phyloP scores from a whole-genome alignment of 371 early-diverging fungal species.

The Rhizopus delemar region DNA sequence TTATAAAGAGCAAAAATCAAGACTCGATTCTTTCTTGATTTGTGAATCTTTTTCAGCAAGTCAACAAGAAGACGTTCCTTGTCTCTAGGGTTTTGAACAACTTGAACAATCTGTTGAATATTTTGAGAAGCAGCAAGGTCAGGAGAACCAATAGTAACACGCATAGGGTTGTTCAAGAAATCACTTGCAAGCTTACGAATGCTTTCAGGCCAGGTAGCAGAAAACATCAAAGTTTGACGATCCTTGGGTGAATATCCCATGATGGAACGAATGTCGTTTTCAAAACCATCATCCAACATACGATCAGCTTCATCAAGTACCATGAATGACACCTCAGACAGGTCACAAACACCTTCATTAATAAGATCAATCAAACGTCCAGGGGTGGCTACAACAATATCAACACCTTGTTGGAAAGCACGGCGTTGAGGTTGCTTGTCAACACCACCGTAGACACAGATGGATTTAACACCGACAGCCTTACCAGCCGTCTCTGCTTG shows the following conservation, averaged over 20 bases:
- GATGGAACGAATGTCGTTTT: conserved; percentile 84
- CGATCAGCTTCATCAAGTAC: conserved; percentile 97
- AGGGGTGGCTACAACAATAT: conserved; percentile 93
- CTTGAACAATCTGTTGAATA: conserved; percentile 93
- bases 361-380: conserved; percentile 94
- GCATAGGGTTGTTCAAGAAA: conserved; percentile 84
- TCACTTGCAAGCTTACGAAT: conserved; percentile 85
- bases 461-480: conserved; percentile 71
- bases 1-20: conserved; percentile 93
- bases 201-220: conserved; percentile 74
- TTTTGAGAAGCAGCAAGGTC: conserved; percentile 90
- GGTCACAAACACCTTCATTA: conserved; percentile 71
- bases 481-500: conserved; percentile 68
- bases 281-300: conserved; percentile 93
- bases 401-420: conserved; percentile 64
- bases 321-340: conserved; percentile 74
- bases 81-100: conserved; percentile 62
- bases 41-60: conserved; percentile 83
- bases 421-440: conserved; percentile 65
- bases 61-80: conserved; percentile 83
- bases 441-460: conserved; percentile 80
- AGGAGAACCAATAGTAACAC: conserved; percentile 91
- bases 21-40: conserved; percentile 75
- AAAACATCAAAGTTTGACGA: conserved; percentile 91
- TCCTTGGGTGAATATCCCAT: conserved; percentile 54